Conservation (phyloP, 129 eudicot species). For the Solidago caesia region DNA sequence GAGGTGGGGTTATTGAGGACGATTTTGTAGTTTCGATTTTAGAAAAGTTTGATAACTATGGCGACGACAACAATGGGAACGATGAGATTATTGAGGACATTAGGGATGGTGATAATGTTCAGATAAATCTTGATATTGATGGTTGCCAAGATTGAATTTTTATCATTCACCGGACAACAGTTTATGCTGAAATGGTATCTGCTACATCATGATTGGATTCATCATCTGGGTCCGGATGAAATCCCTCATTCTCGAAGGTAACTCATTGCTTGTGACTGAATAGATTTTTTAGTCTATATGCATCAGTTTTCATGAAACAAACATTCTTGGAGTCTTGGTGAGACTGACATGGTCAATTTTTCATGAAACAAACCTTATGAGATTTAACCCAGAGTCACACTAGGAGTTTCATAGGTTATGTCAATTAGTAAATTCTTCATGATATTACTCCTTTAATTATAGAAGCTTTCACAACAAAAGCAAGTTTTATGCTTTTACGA, state of each 20-base stretch:
- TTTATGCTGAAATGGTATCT: neutral
- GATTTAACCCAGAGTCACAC: too few relatives aligned
- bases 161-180: neutral
- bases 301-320: neutral
- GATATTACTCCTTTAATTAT: too few relatives aligned
- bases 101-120: conserved; percentile 11
- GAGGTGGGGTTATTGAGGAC: conserved; percentile 29
- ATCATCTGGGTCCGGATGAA: neutral
- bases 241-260: neutral
- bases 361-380: too few relatives aligned
- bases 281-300: neutral
- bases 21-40: conserved; percentile 55
- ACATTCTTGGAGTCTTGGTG: neutral
- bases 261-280: too few relatives aligned
- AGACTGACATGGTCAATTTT: neutral
- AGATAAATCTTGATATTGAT: conserved; percentile 17
- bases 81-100: conserved; percentile 20
- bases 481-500: too few relatives aligned
- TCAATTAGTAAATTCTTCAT: too few relatives aligned
- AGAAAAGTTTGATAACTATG: conserved; percentile 31
- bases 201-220: too few relatives aligned
- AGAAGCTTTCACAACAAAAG: too few relatives aligned
- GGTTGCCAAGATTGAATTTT: neutral
- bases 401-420: too few relatives aligned
- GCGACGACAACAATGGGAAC: neutral